These are phyloP conservation scores for Alternaria gaisen DNA, from an alignment of 2,329 filamentous ascomycete species.

Conservation along the genomic window DNA sequence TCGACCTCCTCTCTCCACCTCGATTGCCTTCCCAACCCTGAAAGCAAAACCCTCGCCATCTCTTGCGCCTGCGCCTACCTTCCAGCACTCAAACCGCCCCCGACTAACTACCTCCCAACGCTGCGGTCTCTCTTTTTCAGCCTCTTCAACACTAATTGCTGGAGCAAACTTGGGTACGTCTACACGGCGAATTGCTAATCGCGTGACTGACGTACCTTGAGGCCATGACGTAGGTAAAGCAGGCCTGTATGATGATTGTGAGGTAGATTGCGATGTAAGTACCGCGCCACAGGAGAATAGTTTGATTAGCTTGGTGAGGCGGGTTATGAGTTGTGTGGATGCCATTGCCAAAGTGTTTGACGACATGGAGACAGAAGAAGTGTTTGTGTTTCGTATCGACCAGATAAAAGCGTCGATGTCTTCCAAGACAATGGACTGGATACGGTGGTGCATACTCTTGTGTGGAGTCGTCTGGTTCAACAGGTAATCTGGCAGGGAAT, in stretches of 20 bases:
- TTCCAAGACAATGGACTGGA: slow-evolving; percentile 64
- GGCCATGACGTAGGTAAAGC: slow-evolving; percentile 44
- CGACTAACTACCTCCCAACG: slow-evolving; percentile 50
- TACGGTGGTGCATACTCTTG: slow-evolving; percentile 55
- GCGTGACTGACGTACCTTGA: slow-evolving; percentile 30
- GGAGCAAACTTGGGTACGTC: slow-evolving; percentile 49
- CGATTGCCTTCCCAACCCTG: slow-evolving; percentile 29
- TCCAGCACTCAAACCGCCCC: slow-evolving; percentile 49
- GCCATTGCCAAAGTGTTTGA: slow-evolving; percentile 22
- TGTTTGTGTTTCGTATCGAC: slow-evolving; percentile 16
- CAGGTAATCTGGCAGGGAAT: slow-evolving; percentile 60
- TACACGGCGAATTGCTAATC: slow-evolving; percentile 46
- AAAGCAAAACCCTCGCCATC: slow-evolving; percentile 41
- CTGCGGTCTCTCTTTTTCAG: slow-evolving; percentile 43
- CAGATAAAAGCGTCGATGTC: slow-evolving; percentile 61
- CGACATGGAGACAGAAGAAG: neutral
- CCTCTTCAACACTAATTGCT: slow-evolving; percentile 51
- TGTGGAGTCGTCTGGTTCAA: slow-evolving; percentile 58
- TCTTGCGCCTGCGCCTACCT: slow-evolving; percentile 25
- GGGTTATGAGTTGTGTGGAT: slow-evolving; percentile 25
- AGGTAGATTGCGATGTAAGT: slow-evolving; percentile 24
- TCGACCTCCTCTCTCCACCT: slow-evolving; percentile 16
- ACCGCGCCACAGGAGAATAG: slow-evolving; percentile 24
- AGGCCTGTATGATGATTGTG: slow-evolving; percentile 21
- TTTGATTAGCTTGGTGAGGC: slow-evolving; percentile 17